phyloP scores from a whole-genome alignment of 2,329 filamentous ascomycete species.

The Clonostachys rhizophaga region DNA sequence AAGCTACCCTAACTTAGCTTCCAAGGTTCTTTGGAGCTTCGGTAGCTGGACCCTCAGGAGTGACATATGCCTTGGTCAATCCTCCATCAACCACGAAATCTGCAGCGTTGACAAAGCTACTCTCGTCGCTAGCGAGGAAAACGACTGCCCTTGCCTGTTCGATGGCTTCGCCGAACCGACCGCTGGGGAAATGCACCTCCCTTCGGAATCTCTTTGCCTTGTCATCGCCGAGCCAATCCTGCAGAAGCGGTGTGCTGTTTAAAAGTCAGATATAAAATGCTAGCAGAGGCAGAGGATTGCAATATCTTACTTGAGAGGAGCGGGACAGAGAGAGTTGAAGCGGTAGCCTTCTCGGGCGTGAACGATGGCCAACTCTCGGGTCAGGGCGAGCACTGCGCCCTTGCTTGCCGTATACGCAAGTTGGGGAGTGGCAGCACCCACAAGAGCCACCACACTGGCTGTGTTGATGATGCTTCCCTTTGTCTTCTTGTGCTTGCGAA shows the following conservation, averaged over 20 bases:
- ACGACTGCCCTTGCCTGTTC: slow-evolving; percentile 73
- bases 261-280: neutral
- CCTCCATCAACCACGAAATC: slow-evolving; percentile 71
- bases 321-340: slow-evolving; percentile 72
- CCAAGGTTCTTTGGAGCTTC: slow-evolving; percentile 35
- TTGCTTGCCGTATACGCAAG: slow-evolving; percentile 74
- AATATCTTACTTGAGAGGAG: slow-evolving; percentile 58
- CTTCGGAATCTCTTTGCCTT: slow-evolving; percentile 63
- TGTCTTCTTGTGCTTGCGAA: slow-evolving; percentile 63
- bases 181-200: slow-evolving; percentile 71
- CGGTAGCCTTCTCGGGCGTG: slow-evolving; percentile 66
- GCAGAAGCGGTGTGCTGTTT: slow-evolving; percentile 63
- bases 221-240: slow-evolving; percentile 74
- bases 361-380: slow-evolving; percentile 68
- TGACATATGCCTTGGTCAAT: slow-evolving; percentile 51
- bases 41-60: slow-evolving; percentile 8
- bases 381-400: slow-evolving; percentile 70
- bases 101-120: slow-evolving; percentile 69
- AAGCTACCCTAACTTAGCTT: too few relatives aligned
- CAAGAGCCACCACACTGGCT: slow-evolving; percentile 67
- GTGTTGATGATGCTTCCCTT: slow-evolving; percentile 70
- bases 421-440: slow-evolving; percentile 68
- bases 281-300: too few relatives aligned
- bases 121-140: slow-evolving; percentile 71
- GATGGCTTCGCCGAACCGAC: slow-evolving; percentile 72